Base-by-base conservation (phyloP, 345 rosid species). In the Microcos paniculata region DNA sequence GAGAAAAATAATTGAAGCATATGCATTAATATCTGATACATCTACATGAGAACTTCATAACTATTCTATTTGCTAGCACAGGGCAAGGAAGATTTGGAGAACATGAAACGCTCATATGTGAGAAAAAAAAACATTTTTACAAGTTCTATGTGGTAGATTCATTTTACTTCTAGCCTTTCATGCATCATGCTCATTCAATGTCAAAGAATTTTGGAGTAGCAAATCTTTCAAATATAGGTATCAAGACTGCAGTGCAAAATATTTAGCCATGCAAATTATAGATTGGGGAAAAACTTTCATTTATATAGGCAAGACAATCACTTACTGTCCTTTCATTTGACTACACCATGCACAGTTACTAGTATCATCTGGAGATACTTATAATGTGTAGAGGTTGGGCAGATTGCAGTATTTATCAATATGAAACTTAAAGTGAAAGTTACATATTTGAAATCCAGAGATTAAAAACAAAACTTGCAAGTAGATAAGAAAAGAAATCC, bases 131-230 rank as follows among this genome's bases (percentile, higher is more conserved):
- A 57, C 15, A n/a, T 23, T 13, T 18, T 26, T 4, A 53, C 35
- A 6, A 58, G 24, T 42, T 42, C 12, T 46, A 19, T 52, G 24
- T 16, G 24, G 51, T 72, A 56, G 38, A 72, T 72, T 46, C 42
- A 40, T 72, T 57, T 57, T 42, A 19, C 43, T 49, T 30, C 43
- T 30, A 61, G 15, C 75, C 28, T 58, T 72, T 71, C 64, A 71
- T 15, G 31, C 51, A 33, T 53, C 40, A 53, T 42, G 28, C 73
- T 59, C 38, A 28, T 57, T 30, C 65, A 53, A 1, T 72, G 35
- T 26, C 14, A 58, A 72, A 9, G 23, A 40, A 40, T 40, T 24
- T 12, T 40, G 26, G 21, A 61, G 58, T 38, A 48, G 42, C 13
- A 28, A 28, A 49, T 48, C 35, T 69, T 46, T 69, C 49, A 72